Base-by-base conservation (phyloP, 257 asterid genomes). In the Cordia subcordata region DNA sequence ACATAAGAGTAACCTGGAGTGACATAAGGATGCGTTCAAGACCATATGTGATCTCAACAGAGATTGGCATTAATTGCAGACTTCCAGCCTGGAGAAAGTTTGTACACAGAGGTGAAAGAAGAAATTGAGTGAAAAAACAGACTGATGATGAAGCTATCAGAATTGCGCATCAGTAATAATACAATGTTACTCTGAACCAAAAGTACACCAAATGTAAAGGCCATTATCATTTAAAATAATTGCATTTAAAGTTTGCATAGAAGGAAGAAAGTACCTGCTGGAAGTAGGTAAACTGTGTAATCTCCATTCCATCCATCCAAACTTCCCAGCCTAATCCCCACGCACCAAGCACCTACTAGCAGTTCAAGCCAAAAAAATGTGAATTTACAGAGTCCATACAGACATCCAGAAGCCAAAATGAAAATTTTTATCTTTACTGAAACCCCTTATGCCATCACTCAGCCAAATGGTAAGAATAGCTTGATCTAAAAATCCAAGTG, bases 301-400 rank as follows among this genome's bases (percentile, higher is more conserved):
- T 89, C 86, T 93, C 99, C 99, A 93, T 93, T 65, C 99, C 99
- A 65, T 93, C 99, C 97, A 93, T 88, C 99, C 99, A 93, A 54
- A 93, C 72, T 78, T 93, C 99, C 99, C 99, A 93, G 69, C 99
- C 99, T 85, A 93, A 73, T 65, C 99, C 99, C 97, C 99, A 93
- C 57, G 99, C 99, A 72, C 99, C 99, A 76, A 93, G 86, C 71
- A 93, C 99, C 99, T 92, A 70, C 65, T 58, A 70, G 75, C 57
- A 68, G 71, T 39, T 37, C 55, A 68, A 64, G 58, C 22, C 54
- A 62, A 68, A 52, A 44, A 53, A 64, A 23, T 18, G 22, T 39
- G 12, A 56, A 63, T 55, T 66, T 57, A 33, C 58, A 62, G 60
- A 37, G 60, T 50, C 47, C 35, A 44, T 49, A 63, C 45, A 46